Conservation (phyloP, 805 yeast species). For the Cyberlindnera xylosilytica region DNA sequence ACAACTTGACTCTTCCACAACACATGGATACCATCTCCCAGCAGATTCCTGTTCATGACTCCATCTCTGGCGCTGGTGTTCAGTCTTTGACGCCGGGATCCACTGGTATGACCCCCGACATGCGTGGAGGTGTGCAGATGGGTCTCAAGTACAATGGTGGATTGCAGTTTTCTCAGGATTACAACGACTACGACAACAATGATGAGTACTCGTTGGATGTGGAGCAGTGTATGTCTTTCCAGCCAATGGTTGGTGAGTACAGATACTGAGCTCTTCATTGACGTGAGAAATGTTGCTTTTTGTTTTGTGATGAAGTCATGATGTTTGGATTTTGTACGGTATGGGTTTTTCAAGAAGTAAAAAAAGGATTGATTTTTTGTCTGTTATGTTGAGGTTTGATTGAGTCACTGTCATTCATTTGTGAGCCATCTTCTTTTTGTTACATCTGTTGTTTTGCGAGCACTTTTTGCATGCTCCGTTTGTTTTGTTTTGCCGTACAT, state of each 20-base stretch:
- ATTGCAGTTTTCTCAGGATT: conserved; percentile 8
- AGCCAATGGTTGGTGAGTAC: conserved; percentile 14
- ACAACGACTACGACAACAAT: conserved; percentile 24
- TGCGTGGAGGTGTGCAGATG: neutral
- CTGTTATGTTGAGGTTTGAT: no score
- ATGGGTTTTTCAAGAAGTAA: no score
- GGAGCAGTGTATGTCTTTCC: conserved; percentile 23
- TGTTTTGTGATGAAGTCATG: neutral
- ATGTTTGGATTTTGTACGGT: no score
- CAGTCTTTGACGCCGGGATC: conserved; percentile 1
- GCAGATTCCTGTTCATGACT: conserved; percentile 5
- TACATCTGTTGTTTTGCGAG: no score
- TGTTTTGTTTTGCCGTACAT: no score
- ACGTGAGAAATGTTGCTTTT: neutral
- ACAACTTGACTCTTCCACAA: conserved; percentile 9
- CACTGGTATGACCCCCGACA: neutral
- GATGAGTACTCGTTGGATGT: conserved; percentile 28
- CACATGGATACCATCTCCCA: neutral
- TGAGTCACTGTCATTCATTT: no score
- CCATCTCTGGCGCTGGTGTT: conserved; percentile 3
- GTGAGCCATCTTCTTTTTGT: no score
- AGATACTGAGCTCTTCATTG: conserved; percentile 3
- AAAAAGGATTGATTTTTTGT: no score
- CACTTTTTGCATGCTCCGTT: no score
- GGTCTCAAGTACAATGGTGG: conserved; percentile 3